Conservation (phyloP, 106 monocot species). For the Ottelia alismoides region DNA sequence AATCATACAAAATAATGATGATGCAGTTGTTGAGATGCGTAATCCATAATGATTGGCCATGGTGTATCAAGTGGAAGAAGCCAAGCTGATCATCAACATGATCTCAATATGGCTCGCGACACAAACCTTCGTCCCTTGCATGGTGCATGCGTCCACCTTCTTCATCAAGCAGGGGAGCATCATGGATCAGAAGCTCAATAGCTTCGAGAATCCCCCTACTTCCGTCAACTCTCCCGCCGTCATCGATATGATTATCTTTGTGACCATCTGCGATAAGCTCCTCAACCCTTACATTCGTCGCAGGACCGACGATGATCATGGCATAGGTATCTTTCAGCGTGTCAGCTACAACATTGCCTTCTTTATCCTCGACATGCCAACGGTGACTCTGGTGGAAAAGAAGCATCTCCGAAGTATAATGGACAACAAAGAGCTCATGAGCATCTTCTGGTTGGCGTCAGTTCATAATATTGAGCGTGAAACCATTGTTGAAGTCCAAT, state of each 20-base stretch:
- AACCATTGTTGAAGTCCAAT: conserved; percentile 47
- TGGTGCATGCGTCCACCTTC: conserved; percentile 58
- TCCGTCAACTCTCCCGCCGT: conserved; percentile 42
- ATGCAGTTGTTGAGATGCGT: background rate
- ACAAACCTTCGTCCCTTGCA: conserved; percentile 38
- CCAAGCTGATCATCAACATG: conserved; percentile 43
- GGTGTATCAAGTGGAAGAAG: conserved; percentile 69
- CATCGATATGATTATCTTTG: conserved; percentile 42
- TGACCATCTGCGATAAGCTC: conserved; percentile 51
- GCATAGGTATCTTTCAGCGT: conserved; percentile 50
- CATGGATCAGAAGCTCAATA: conserved; percentile 34
- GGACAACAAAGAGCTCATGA: too few species aligned
- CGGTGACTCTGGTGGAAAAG: conserved; percentile 37
- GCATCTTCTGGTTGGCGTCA: conserved; percentile 72
- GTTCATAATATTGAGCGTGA: conserved; percentile 51
- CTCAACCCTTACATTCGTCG: conserved; percentile 42
- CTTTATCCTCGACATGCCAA: conserved; percentile 22
- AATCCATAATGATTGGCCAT: conserved; percentile 51
- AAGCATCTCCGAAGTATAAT: background rate
- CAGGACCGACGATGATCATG: conserved; percentile 36
- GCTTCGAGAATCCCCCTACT: conserved; percentile 56
- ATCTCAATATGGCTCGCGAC: conserved; percentile 53
- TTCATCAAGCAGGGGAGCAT: conserved; percentile 71
- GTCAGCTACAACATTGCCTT: conserved; percentile 57
- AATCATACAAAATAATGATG: background rate